Conservation (phyloP, 2,329 filamentous ascomycete genomes). For the Alternaria sp. region DNA sequence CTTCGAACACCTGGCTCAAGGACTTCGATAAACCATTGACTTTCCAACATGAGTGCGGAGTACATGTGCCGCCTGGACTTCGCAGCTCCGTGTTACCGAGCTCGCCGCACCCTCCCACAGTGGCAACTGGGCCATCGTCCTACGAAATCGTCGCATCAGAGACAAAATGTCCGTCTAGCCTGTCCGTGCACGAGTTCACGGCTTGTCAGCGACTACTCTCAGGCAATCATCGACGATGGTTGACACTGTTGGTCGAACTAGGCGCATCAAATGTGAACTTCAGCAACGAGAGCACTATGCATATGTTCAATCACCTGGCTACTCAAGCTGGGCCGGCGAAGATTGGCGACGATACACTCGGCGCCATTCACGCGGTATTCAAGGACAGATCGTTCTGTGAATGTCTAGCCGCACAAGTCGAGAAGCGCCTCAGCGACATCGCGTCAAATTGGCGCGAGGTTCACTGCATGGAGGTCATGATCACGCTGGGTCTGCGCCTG, state of each 20-base stretch:
- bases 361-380: slow-evolving; percentile 61
- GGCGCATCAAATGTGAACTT: slow-evolving; percentile 66
- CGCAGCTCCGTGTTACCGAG: no score
- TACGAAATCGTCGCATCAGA: slow-evolving; percentile 63
- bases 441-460: slow-evolving; percentile 65
- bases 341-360: slow-evolving; percentile 41
- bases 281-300: slow-evolving; percentile 59
- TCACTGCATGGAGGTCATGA: no score
- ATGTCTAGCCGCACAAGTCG: slow-evolving; percentile 58
- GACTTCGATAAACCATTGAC: slow-evolving; percentile 45
- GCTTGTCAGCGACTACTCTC: slow-evolving; percentile 59
- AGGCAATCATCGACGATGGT: slow-evolving; percentile 58
- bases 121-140: slow-evolving; percentile 55
- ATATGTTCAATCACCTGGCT: slow-evolving; percentile 61
- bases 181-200: slow-evolving; percentile 62
- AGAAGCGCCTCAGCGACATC: slow-evolving; percentile 56
- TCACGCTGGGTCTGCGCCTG: no score
- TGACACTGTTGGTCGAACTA: slow-evolving; percentile 58
- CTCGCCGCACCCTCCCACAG: slow-evolving; percentile 25
- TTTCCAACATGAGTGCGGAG: slow-evolving; percentile 43
- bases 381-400: slow-evolving; percentile 59
- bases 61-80: slow-evolving; percentile 11
- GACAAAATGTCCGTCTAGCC: slow-evolving; percentile 54
- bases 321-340: slow-evolving; percentile 63
- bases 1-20: slow-evolving; percentile 50